Evolutionary conservation across 1,284 basidiomycete species (phyloP).

Genomic region (Heliocybe sulcata): DNA sequence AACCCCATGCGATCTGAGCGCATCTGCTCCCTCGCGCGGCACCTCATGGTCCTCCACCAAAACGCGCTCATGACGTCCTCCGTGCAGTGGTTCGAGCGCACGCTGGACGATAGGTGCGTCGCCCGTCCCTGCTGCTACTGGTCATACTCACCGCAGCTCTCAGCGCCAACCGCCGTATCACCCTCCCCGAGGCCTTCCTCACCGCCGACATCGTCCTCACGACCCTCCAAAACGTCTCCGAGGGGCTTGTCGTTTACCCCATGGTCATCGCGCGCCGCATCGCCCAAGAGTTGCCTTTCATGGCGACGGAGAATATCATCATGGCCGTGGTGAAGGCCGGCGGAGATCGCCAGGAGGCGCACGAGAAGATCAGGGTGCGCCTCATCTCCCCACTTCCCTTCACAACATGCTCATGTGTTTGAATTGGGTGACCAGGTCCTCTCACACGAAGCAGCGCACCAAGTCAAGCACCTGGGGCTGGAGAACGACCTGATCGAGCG

Average conservation of each 20-base stretch:
- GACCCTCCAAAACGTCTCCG: constrained; percentile 94
- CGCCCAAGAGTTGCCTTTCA: constrained; percentile 94
- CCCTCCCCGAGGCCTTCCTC: constrained; percentile 95
- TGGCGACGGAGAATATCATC: constrained; percentile 99
- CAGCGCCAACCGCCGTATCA: constrained; percentile 93
- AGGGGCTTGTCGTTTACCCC: constrained; percentile 97
- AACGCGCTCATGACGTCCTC: constrained; percentile 89
- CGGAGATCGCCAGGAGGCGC: constrained; percentile 94
- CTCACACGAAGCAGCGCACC: constrained; percentile 92
- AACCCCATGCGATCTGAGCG: constrained; percentile 99
- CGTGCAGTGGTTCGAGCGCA: constrained; percentile 96
- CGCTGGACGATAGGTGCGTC: constrained; percentile 86
- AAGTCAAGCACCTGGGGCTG: constrained; percentile 92
- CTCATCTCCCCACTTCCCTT: constrained; percentile 7
- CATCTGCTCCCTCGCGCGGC: constrained; percentile 90
- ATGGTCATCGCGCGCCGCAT: constrained; percentile 92
- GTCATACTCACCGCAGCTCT: neutral
- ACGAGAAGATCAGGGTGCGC: constrained; percentile 91
- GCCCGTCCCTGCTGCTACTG: neutral
- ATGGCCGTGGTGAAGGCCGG: constrained; percentile 97
- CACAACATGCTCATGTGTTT: neutral
- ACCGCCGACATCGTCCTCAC: constrained; percentile 96
- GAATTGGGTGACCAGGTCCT: constrained; percentile 44
- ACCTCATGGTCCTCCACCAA: constrained; percentile 90
- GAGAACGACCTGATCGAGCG: constrained; percentile 97